phyloP scores from a whole-genome alignment of 768 basidiomycete species.

The Tubosaeta sp. region DNA sequence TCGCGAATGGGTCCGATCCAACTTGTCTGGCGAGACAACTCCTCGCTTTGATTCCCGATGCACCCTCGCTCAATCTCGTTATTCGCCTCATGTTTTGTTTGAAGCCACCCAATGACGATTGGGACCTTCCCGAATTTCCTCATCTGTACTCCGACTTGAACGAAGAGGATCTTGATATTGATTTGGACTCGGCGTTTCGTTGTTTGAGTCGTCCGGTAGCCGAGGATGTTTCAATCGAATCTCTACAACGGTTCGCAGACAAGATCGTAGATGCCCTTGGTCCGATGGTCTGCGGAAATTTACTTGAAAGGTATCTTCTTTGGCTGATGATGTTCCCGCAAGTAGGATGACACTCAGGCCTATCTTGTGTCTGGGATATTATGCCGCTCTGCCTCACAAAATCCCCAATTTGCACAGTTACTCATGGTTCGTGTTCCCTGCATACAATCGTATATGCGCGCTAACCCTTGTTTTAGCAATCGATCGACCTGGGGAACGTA shows the following conservation, averaged over 20 bases:
- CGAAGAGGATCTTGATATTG: slow-evolving; percentile 46
- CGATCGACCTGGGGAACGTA: slow-evolving; percentile 49
- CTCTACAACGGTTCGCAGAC: slow-evolving; percentile 50
- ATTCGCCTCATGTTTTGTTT: slow-evolving; percentile 75
- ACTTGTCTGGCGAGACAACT: slow-evolving; percentile 58
- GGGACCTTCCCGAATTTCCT: slow-evolving; percentile 72
- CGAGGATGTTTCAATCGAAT: slow-evolving; percentile 49
- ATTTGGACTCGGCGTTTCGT: slow-evolving; percentile 54
- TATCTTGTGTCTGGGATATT: slow-evolving; percentile 61
- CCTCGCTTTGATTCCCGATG: slow-evolving; percentile 54
- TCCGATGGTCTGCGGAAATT: slow-evolving; percentile 45
- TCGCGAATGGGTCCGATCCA: slow-evolving; percentile 56
- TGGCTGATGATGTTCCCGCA: slow-evolving; percentile 3
- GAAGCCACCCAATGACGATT: slow-evolving; percentile 75
- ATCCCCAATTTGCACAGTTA: slow-evolving; percentile 39
- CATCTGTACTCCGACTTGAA: slow-evolving; percentile 62
- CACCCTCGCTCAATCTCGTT: slow-evolving; percentile 60
- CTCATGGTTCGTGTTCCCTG: slow-evolving; percentile 39
- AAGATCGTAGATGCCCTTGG: slow-evolving; percentile 52
- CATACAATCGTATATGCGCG: background rate
- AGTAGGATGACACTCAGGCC: slow-evolving; percentile 51
- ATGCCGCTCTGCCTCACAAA: slow-evolving; percentile 62
- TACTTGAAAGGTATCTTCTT: background rate
- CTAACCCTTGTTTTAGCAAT: slow-evolving; percentile 40
- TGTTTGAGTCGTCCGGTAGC: slow-evolving; percentile 54